phyloP scores from a whole-genome alignment of 1,284 basidiomycete species.

The Peniophora sp. region DNA sequence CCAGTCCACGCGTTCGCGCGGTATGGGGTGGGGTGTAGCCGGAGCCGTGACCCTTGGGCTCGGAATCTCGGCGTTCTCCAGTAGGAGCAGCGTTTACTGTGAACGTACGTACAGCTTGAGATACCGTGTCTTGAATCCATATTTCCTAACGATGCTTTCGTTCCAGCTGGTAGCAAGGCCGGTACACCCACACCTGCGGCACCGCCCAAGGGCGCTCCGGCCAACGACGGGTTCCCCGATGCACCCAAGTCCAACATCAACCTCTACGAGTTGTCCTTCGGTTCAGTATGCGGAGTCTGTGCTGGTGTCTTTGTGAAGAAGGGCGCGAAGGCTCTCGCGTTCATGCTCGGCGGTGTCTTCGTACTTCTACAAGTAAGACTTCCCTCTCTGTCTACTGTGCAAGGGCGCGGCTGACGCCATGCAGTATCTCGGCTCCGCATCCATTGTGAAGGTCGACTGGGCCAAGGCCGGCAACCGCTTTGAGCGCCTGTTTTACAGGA shows the following conservation, averaged over 20 bases:
- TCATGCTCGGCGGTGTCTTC: conserved; percentile 79
- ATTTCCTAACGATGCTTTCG: background rate
- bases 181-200: background rate
- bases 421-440: conserved; percentile 71
- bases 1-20: background rate
- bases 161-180: background rate
- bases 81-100: conserved; percentile 19
- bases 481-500: conserved; percentile 63
- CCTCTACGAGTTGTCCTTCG: conserved; percentile 81
- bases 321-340: conserved; percentile 78
- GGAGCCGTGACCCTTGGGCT: conserved; percentile 19
- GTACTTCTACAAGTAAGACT: conserved; percentile 74
- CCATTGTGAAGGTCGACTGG: conserved; percentile 82
- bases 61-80: conserved; percentile 15
- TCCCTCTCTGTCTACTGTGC: background rate
- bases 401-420: conserved; percentile 1
- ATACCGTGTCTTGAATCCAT: background rate
- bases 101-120: conserved; percentile 20
- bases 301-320: conserved; percentile 94
- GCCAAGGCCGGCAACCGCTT: conserved; percentile 48
- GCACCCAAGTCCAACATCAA: conserved; percentile 66
- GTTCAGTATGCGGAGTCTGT: conserved; percentile 81
- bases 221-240: conserved; percentile 24
- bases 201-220: conserved; percentile 4
- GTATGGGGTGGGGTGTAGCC: conserved; percentile 5